phyloP scores from a whole-genome alignment of 2,329 filamentous ascomycete species.

The Fusarium chaquense region DNA sequence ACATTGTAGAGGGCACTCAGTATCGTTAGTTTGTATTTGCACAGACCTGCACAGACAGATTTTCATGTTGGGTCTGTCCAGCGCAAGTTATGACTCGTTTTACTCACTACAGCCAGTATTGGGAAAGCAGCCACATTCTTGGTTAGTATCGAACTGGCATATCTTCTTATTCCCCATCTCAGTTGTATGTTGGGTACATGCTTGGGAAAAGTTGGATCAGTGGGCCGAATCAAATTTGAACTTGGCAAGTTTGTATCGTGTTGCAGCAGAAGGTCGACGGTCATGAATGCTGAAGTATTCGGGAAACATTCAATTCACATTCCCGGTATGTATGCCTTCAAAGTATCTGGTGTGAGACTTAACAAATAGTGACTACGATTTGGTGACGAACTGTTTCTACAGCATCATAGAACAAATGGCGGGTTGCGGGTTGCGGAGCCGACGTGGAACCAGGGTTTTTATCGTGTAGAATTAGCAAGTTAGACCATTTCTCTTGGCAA shows the following conservation, averaged over 20 bases:
- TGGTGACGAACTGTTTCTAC: not conserved
- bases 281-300: too few species aligned
- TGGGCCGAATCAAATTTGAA: not conserved
- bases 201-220: not conserved
- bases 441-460: not conserved
- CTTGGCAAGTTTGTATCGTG: not conserved
- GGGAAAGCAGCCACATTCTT: not conserved
- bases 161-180: not conserved
- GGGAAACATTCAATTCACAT: too few species aligned
- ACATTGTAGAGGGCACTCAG: not conserved
- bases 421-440: not conserved
- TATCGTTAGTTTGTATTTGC: not conserved
- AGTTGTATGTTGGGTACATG: too few species aligned
- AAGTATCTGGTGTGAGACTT: too few species aligned
- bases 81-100: not conserved
- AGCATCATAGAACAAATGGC: not conserved
- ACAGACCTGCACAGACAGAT: not conserved
- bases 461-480: not conserved
- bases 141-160: not conserved
- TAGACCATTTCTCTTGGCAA: not conserved
- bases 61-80: not conserved
- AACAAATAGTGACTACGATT: not conserved
- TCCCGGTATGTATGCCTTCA: too few species aligned
- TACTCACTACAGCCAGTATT: not conserved
- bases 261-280: not conserved